Base-by-base conservation (phyloP, 331 rosid species). In the Malus hybrid region DNA sequence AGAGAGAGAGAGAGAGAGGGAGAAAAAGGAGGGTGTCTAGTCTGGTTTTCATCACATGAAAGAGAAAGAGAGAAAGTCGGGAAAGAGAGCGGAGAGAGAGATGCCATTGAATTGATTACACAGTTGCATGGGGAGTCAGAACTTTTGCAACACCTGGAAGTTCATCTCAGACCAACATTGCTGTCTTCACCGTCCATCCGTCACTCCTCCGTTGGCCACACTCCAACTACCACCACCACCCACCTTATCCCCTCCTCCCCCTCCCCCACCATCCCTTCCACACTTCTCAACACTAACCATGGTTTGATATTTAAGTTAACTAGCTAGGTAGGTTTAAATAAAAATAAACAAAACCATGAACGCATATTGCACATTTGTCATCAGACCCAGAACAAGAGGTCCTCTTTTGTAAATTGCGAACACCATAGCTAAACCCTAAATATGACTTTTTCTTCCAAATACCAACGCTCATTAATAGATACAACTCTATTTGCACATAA, bases 121-220 rank as follows among this genome's bases (percentile, higher is more conserved):
- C 79, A 79, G 90, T 77, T 81, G 90, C 82, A 62, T 65, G 80
- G 70, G n/a, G 54, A 65, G 66, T 73, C 97, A 93, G 97, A 91
- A 89, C 87, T 89, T 91, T 88, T 39, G 82, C 87, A 86, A 86
- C 98, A 93, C 87, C 76, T 93, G 98, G 80, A 83, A 27, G 48
- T 16, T 57, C 42, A n/a, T 67, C 46, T 79, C 54, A 62, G 46
- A 16, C 61, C 82, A 39, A 15, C 76, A 77, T 83, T 68, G 89
- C 4, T 73, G 10, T 59, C 73, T 80, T 67, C 80, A 77, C 73
- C 77, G 72, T 74, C 85, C 93, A 93, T 83, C 85, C 96, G 97
- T 90, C 96, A 73, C 71, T 70, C 42, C 0, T n/a, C 74, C 12
- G 73, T 83, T 84, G 91, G 97, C 27, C 84, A 76, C 24, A 69